Evolutionary conservation across 768 basidiomycete species (phyloP).

Genomic region (Myochromella boudieri): DNA sequence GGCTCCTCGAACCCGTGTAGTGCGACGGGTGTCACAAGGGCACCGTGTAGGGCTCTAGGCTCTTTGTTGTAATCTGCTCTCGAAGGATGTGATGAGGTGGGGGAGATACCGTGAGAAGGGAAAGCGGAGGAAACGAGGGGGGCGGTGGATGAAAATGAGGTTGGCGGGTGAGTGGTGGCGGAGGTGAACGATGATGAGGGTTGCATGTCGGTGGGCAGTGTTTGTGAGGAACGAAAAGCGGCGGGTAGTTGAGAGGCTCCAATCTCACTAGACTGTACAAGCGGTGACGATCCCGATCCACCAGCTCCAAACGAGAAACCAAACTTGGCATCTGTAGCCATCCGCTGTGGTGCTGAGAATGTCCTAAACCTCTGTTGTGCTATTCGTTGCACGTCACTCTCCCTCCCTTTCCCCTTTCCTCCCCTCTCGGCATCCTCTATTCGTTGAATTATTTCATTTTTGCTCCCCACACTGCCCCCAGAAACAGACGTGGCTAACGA

Average conservation of each 20-base stretch:
- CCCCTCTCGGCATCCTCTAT: too few species aligned
- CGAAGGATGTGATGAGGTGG: constrained; percentile 9
- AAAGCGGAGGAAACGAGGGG: neutral
- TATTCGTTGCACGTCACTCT: constrained; percentile 1
- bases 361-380: constrained; percentile 12
- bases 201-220: neutral
- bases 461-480: constrained; percentile 1
- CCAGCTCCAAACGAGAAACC: constrained; percentile 4
- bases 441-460: too few species aligned
- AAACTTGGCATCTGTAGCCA: too few species aligned
- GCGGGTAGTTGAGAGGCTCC: too few species aligned
- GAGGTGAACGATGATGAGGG: neutral
- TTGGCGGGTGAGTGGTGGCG: neutral
- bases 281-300: constrained; percentile 9
- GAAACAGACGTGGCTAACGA: constrained; percentile 15
- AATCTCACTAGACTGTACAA: neutral
- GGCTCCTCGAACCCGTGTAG: constrained; percentile 73
- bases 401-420: neutral
- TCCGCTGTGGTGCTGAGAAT: constrained; percentile 15
- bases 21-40: constrained; percentile 48
- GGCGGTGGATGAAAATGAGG: neutral
- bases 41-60: constrained; percentile 59
- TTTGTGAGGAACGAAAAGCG: neutral
- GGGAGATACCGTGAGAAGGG: neutral
- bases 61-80: constrained; percentile 55